Evolutionary conservation across 192 early-diverging fungal genomes (phyloP), one percentile per base, ranked within the genome.

Genomic region (Mortierella alpina): DNA sequence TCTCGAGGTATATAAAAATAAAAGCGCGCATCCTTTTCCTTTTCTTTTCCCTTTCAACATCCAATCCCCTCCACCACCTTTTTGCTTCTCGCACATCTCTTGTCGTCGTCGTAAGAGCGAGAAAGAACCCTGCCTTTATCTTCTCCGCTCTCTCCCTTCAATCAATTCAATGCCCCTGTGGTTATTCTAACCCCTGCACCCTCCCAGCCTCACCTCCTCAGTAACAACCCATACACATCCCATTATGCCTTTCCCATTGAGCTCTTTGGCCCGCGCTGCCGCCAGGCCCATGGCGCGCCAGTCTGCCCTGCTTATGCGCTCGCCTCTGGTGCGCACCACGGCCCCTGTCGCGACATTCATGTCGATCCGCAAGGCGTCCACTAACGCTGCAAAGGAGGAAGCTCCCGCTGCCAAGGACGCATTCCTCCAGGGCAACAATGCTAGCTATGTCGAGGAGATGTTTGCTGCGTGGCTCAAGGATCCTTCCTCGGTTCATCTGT

Each of bases 401-500:
- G 40, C 70, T 18, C 90, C 89, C 20, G 89, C 31, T 31, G 31
- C 92, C 22, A 90, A 88, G 75, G 93, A 95, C 71, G 90, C 84
- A 50, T 99, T 99, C 85, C 83, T 97, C 61, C 94, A 93, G 78
- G 95, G 96, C 53, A 92, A 90, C 68, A 91, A 93, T 53, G 91
- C 93, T 31, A 84, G 86, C 60, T 98, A 98, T 82, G 90, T 99
- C 82, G 96, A 97, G 75, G 93, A 96, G 60, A 98, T 98, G 96
- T 98, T 96, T 89, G 85, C 88, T 63, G 95, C 96, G 22, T 99
- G 96, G 94, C 87, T 89, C 42, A 88, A 88, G 73, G 95, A 99
- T 69, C 97, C 98, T 14, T 85, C 84, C 52, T 93, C 93, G 7
- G 98, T 99, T 20, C 96, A 98, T 82, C 86, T 94, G 48, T 97